Evolutionary conservation across 2,329 filamentous ascomycete genomes (phyloP), one percentile per base, ranked within the genome.

Genomic region (Kalmusia sp.): DNA sequence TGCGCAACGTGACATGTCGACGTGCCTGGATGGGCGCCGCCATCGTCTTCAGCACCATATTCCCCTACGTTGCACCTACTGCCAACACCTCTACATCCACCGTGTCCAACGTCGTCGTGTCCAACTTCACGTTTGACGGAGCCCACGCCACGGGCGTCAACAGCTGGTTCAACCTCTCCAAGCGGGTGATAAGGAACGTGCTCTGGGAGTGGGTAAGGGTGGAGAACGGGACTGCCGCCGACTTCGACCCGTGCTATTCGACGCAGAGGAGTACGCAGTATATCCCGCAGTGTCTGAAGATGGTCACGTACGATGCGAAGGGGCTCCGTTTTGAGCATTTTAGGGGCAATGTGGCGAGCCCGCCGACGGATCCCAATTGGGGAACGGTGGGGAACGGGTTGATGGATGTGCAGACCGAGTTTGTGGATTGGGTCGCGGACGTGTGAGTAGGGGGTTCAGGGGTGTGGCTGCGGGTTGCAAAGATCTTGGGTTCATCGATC

Each of bases 1-100:
- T 80, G 3, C 61, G 68, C 12, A 67, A 67, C 4, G 70, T 81
- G 15, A 76, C 74, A 28, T 82, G 80, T 61, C 75, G 80, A 35
- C 78, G 79, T 6, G 61, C 82, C 5, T 79, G 75, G 3, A 77
- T 81, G 7, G 80, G 80, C 3, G 51, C 51, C 2, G 64, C 81
- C 2, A 79, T 79, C 0, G 72, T 73, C 38, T 63, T 62, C 9
- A 77, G 79, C 55, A 69, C 66, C 0, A 46, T 79, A 6, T 15
- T 17, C 19, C 28, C 38, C 4, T 5, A 15, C 74, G 4, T 24
- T 17, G 27, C 25, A 14, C 43, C 41, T 14, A 6, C 27, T 14
- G 14, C 15, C 15, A 74, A 22, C 28, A 2, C 59, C n/a, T 27
- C 31, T n/a, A 28, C 31, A 3, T 22, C 31, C 21, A 61, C 2